Base-by-base conservation (phyloP, 257 asterid species). In the Solanum medicagineum region DNA sequence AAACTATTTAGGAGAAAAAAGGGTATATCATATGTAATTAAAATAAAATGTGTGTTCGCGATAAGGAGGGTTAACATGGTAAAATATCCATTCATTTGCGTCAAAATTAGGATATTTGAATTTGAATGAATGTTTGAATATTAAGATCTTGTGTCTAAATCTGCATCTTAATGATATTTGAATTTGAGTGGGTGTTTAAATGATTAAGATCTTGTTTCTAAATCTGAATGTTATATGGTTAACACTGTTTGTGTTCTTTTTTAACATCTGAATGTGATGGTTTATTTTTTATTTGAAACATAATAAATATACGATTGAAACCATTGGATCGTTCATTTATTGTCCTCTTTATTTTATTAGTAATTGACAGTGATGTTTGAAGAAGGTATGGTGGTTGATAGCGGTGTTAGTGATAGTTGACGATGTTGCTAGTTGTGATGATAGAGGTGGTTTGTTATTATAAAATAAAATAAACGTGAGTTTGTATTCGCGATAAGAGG, bases 11-110 rank as follows among this genome's bases (percentile, higher is more conserved):
- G n/a, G n/a, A n/a, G n/a, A 20, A 22, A 62, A 32, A 0, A 32
- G 5, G 42, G 10, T n/a, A 3, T 9, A 10, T 20, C 29, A 8
- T 60, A 60, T 5, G 32, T 42, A 42, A 42, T 42, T 40, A 40
- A 70, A 16, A 19, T 10, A 71, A 71, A 71, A 44, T 47, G 26
- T 19, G 19, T 11, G 5, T 70, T 70, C 4, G 26, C 2, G 32
- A 69, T 70, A 70, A 42, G 54, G 16, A 22, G 32, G 10, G 22
- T 42, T 10, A 54, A 7, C 54, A 19, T 2, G 16, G 71, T 63
- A 26, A 63, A 22, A 10, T 5, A 60, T 22, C 0, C 16, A 60
- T 60, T 10, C 13, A 0, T 13, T 26, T 26, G 2, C 0, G 0
- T 65, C 13, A 26, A 26, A 9, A 62, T 24, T 13, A 63, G 12